A percentile compares a stretch with the other conserved stretches of the same genome.
phyloP scores from a whole-genome alignment of 306 rosid genomes.

The Citrullus amarus region DNA sequence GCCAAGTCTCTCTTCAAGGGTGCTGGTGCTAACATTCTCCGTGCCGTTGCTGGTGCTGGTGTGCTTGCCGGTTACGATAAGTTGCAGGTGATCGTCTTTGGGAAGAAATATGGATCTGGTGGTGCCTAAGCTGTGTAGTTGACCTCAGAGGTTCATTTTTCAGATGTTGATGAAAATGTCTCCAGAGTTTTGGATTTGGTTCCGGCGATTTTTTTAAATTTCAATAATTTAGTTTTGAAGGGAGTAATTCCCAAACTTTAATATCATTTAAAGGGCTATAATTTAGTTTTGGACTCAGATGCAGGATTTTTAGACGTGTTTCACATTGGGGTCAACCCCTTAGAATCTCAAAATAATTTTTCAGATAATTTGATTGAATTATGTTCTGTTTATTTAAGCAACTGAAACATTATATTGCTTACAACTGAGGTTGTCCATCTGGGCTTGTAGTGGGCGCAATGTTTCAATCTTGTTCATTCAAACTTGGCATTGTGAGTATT shows the following conservation, averaged over 20 bases:
- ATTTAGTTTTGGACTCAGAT: not conserved
- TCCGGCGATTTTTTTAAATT: conserved; percentile 31
- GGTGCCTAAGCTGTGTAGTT: conserved; percentile 25
- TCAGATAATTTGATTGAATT: too few species aligned
- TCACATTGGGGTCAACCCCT: too few species aligned
- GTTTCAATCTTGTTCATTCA: too few species aligned
- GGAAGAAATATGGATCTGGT: conserved; percentile 93
- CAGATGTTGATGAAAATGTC: conserved; percentile 79
- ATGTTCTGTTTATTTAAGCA: too few species aligned
- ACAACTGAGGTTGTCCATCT: too few species aligned
- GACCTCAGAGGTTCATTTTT: conserved; percentile 5
- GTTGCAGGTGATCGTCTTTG: conserved; percentile 62
- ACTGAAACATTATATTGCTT: too few species aligned
- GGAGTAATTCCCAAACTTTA: conserved; percentile 43
- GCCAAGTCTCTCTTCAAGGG: conserved; percentile 81
- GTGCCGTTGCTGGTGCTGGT: conserved; percentile 95
- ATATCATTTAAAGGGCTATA: not conserved
- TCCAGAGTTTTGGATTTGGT: conserved; percentile 5
- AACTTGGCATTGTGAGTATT: too few species aligned
- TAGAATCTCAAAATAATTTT: too few species aligned
- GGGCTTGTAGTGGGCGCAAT: too few species aligned
- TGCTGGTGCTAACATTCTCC: conserved; percentile 80
- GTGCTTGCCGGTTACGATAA: conserved; percentile 88
- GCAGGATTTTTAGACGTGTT: not conserved
- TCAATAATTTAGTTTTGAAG: conserved; percentile 52